These are phyloP conservation scores for Sequoia sempervirens DNA, from an alignment of 75 land plant genomes.

Conservation along the genomic window DNA sequence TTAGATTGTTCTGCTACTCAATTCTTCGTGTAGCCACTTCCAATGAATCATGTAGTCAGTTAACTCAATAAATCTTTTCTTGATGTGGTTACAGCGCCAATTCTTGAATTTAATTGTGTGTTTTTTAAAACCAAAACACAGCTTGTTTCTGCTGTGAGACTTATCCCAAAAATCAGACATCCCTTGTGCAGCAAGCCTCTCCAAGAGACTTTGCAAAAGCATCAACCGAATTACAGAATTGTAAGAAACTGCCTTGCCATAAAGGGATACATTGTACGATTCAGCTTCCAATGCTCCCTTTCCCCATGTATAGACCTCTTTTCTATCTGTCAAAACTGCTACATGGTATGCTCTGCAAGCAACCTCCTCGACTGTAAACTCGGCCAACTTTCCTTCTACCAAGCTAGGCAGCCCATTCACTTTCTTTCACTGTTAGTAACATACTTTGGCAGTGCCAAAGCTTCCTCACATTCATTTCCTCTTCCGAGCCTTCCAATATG, in stretches of 20 bases:
- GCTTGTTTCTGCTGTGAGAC: neutral
- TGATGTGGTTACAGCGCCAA: too few relatives aligned
- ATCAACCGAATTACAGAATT: too few relatives aligned
- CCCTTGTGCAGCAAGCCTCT: too few relatives aligned
- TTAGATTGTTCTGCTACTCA: neutral
- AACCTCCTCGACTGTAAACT: conserved; percentile 52
- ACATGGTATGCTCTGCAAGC: conserved; percentile 80
- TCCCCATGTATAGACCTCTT: conserved; percentile 78
- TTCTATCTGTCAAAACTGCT: conserved; percentile 55
- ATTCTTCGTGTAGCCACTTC: neutral
- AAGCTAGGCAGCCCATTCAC: conserved; percentile 40
- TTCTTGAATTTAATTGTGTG: neutral
- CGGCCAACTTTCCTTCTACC: conserved; percentile 37
- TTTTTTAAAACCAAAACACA: neutral
- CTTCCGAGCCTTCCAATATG: too few relatives aligned
- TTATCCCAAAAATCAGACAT: neutral
- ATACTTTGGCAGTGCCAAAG: too few relatives aligned
- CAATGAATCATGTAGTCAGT: neutral
- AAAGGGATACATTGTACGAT: too few relatives aligned
- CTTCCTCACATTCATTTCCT: too few relatives aligned
- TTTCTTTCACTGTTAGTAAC: too few relatives aligned
- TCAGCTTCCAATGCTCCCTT: too few relatives aligned
- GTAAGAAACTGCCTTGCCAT: too few relatives aligned
- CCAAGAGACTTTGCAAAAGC: too few relatives aligned
- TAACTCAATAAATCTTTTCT: neutral